These are phyloP conservation scores for Dissophora ornata DNA, from an alignment of 192 early-diverging fungal species.

Conservation along the genomic window DNA sequence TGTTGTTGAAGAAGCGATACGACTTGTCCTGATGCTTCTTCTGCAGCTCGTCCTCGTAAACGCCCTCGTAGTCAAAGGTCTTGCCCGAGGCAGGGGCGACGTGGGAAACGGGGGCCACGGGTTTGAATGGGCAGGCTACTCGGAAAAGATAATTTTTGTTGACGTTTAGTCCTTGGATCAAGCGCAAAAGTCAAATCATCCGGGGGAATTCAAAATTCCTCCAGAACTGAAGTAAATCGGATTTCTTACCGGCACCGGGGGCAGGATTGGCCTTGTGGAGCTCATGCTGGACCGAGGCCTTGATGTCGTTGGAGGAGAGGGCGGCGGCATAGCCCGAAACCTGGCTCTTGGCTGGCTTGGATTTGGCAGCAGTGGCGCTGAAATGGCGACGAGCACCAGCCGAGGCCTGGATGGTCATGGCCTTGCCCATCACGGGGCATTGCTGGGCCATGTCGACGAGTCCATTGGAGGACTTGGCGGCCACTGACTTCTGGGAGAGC, in stretches of 20 bases:
- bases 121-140: conserved; percentile 55
- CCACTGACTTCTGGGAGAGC: conserved; percentile 57
- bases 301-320: conserved; percentile 42
- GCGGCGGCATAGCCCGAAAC: conserved; percentile 50
- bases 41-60: conserved; percentile 86
- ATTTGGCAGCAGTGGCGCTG: conserved; percentile 46
- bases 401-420: conserved; percentile 70
- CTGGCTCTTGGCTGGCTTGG: conserved; percentile 48
- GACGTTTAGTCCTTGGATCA: too few species aligned
- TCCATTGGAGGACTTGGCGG: conserved; percentile 51
- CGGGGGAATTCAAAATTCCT: too few species aligned
- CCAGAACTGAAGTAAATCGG: background rate
- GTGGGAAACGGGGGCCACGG: conserved; percentile 54
- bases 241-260: conserved; percentile 37
- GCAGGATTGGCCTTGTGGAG: conserved; percentile 52
- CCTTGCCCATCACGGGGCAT: conserved; percentile 87
- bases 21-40: conserved; percentile 98
- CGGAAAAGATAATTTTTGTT: too few species aligned
- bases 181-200: too few species aligned
- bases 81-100: conserved; percentile 50
- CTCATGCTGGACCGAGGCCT: conserved; percentile 38
- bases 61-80: conserved; percentile 90
- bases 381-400: conserved; percentile 48
- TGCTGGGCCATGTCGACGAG: conserved; percentile 70
- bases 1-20: conserved; percentile 99